phyloP scores from a whole-genome alignment of 2,329 filamentous ascomycete genomes.

The Penicillium sumatraense region DNA sequence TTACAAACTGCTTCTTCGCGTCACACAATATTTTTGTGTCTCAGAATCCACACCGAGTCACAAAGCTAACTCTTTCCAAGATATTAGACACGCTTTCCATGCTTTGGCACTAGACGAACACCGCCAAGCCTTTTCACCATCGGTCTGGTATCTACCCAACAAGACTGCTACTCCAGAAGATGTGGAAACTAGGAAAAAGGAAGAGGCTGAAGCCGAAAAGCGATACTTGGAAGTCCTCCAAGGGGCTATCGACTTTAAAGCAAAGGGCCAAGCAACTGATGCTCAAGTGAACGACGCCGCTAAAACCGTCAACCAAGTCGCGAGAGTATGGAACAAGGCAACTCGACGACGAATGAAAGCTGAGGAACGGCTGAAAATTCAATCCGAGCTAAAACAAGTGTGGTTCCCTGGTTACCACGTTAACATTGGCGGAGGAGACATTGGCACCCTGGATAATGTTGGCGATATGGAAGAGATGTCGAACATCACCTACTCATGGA shows the following conservation, averaged over 20 bases:
- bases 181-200: constrained; percentile 4
- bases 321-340: constrained; percentile 18
- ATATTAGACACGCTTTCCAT: constrained; percentile 45
- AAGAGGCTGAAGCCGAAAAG: constrained; percentile 11
- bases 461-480: constrained; percentile 32
- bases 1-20: neutral
- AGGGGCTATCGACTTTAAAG: constrained; percentile 18
- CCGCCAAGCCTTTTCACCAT: constrained; percentile 54
- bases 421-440: constrained; percentile 56
- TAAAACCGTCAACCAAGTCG: constrained; percentile 12
- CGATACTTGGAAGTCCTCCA: constrained; percentile 10
- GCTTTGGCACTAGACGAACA: constrained; percentile 46
- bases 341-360: constrained; percentile 14
- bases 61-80: constrained; percentile 3
- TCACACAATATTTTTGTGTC: neutral
- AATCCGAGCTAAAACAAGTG: constrained; percentile 52
- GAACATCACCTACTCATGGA: constrained; percentile 27
- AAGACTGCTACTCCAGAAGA: constrained; percentile 13
- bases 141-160: constrained; percentile 55
- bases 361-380: constrained; percentile 14
- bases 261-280: constrained; percentile 15
- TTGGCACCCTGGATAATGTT: constrained; percentile 26
- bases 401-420: constrained; percentile 62
- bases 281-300: constrained; percentile 19
- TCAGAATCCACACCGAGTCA: neutral